Evolutionary conservation across 805 yeast species (phyloP).

Genomic region (Pichia nakasei): DNA sequence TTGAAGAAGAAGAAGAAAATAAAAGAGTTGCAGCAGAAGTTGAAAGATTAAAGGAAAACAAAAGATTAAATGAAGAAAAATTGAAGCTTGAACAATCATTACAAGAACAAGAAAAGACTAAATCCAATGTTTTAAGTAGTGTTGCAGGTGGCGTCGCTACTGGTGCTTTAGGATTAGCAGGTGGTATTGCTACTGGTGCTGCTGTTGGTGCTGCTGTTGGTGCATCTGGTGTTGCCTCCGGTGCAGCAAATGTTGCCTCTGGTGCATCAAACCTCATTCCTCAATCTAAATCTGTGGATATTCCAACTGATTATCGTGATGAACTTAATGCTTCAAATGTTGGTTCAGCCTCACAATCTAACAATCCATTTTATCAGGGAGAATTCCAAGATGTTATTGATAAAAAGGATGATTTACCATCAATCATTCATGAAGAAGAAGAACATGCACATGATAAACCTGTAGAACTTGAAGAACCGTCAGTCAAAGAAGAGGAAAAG

Average conservation of each 20-base stretch:
- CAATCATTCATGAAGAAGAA: conserved; percentile 16
- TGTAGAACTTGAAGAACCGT: background rate
- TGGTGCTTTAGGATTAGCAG: background rate
- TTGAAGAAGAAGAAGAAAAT: conserved; percentile 26
- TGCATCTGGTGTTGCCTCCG: conserved; percentile 13
- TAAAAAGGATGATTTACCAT: conserved; percentile 6
- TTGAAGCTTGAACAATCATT: conserved; percentile 23
- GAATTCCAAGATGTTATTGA: conserved; percentile 5
- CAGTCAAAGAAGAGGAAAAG: background rate
- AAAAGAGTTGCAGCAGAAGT: conserved; percentile 28
- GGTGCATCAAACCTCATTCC: conserved; percentile 14
- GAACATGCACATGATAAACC: conserved; percentile 1
- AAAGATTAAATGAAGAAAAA: conserved; percentile 22
- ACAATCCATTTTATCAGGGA: conserved; percentile 16
- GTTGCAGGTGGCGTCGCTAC: background rate
- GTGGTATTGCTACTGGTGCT: conserved; percentile 13
- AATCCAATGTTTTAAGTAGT: conserved; percentile 19
- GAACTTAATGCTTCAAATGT: conserved; percentile 1
- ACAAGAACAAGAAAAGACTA: conserved; percentile 32
- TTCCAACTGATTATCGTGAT: conserved; percentile 5
- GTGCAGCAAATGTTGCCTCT: conserved; percentile 15
- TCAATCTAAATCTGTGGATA: conserved; percentile 8
- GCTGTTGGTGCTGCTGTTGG: conserved; percentile 19
- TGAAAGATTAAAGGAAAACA: conserved; percentile 25
- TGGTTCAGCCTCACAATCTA: background rate